Conservation (phyloP, 495 filamentous ascomycete species). For the Aspergillus ostianus region DNA sequence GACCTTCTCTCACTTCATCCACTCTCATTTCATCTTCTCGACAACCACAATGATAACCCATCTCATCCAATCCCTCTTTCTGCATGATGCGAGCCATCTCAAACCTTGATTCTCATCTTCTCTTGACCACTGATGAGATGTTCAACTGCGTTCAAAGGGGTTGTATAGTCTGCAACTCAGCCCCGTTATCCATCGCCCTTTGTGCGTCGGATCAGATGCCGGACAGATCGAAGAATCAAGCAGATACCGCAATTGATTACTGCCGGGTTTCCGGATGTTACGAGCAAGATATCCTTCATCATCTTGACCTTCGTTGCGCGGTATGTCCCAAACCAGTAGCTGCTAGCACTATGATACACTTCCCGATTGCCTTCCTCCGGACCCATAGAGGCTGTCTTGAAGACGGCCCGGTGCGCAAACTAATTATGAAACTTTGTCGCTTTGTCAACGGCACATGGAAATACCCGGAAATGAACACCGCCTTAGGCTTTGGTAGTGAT, state of each 20-base stretch:
- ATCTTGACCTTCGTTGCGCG: slow-evolving; percentile 10
- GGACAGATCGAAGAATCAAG: neutral
- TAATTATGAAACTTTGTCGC: slow-evolving; percentile 2
- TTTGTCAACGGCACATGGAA: slow-evolving; percentile 5
- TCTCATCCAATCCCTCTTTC: too few species aligned
- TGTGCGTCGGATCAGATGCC: too few species aligned
- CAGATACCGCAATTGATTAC: slow-evolving; percentile 7
- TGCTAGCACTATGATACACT: slow-evolving; percentile 4
- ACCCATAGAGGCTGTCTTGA: neutral
- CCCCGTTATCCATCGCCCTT: too few species aligned
- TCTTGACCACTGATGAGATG: neutral
- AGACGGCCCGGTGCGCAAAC: neutral
- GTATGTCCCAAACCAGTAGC: slow-evolving; percentile 2
- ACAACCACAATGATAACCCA: too few species aligned
- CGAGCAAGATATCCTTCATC: slow-evolving; percentile 10
- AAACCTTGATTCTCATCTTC: neutral
- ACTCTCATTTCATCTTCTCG: too few species aligned
- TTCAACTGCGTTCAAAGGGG: neutral
- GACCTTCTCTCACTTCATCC: too few species aligned
- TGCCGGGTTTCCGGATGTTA: slow-evolving; percentile 7
- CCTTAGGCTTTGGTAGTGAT: slow-evolving; percentile 2
- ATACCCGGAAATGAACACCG: slow-evolving; percentile 2
- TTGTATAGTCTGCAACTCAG: slow-evolving; percentile 5
- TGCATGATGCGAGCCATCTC: too few species aligned
- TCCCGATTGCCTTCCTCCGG: neutral